Percentiles rank a stretch among this genome's conserved stretches.
phyloP scores from a whole-genome alignment of 331 rosid species.

The Ulmus americana region DNA sequence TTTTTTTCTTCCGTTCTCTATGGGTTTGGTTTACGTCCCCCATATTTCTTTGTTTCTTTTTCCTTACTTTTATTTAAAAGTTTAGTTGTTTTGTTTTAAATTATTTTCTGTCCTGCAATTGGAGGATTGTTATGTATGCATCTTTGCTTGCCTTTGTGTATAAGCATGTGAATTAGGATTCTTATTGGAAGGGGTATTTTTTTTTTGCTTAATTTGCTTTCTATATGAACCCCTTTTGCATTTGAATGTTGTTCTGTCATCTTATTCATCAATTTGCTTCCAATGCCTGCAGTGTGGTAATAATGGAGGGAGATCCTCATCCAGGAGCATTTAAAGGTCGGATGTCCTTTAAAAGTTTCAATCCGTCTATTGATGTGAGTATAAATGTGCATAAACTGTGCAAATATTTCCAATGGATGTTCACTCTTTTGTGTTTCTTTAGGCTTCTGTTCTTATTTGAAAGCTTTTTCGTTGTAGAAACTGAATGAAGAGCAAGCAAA shows the following conservation, averaged over 20 bases:
- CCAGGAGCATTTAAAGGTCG: constrained; percentile 82
- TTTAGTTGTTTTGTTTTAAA: too few species aligned
- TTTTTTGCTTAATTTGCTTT: background rate
- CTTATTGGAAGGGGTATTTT: background rate
- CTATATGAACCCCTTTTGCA: background rate
- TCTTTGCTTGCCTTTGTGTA: background rate
- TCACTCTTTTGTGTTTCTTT: constrained; percentile 3
- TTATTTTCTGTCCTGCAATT: too few species aligned
- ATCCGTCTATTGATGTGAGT: constrained; percentile 91
- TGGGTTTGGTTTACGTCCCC: too few species aligned
- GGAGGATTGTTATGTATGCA: background rate
- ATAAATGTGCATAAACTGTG: constrained; percentile 20
- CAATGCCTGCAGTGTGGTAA: constrained; percentile 46
- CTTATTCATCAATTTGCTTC: constrained; percentile 1
- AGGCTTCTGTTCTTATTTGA: constrained; percentile 25
- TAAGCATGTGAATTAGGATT: background rate
- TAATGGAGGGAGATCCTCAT: constrained; percentile 86
- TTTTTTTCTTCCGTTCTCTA: too few species aligned
- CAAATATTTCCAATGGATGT: constrained; percentile 11
- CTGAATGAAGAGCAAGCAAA: constrained; percentile 55
- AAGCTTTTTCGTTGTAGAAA: constrained; percentile 51
- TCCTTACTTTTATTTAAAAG: too few species aligned
- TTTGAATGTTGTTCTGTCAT: constrained; percentile 7
- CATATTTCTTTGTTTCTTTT: too few species aligned
- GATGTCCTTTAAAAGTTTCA: constrained; percentile 77